Conservation (phyloP, 2,329 filamentous ascomycete genomes). For the Reticulascus tulasneorum region DNA sequence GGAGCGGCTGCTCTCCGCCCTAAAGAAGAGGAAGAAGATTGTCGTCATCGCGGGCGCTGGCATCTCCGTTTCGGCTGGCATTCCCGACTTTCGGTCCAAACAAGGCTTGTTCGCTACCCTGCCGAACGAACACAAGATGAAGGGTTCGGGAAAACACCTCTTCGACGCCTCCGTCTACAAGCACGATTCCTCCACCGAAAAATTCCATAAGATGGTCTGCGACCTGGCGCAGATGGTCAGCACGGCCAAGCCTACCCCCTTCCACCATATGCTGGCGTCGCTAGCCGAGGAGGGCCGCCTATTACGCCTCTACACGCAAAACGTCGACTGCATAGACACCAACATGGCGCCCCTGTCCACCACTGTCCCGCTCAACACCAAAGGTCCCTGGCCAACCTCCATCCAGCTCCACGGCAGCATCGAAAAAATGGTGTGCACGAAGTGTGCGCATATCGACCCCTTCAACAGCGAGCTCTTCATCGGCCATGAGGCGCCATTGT, state of each 20-base stretch:
- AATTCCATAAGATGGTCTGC: conserved; percentile 95
- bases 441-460: conserved; percentile 73
- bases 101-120: conserved; percentile 84
- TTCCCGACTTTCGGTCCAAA: conserved; percentile 93
- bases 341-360: conserved; percentile 76
- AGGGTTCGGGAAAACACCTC: conserved; percentile 88
- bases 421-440: conserved; percentile 94
- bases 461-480: conserved; percentile 79
- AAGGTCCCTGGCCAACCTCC: conserved; percentile 89
- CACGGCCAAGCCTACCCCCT: conserved; percentile 75
- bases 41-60: conserved; percentile 94
- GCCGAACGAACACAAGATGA: conserved; percentile 82
- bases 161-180: conserved; percentile 98
- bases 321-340: conserved; percentile 93
- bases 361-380: conserved; percentile 72
- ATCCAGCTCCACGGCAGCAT: conserved; percentile 92
- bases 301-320: conserved; percentile 90
- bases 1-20: conserved; percentile 65
- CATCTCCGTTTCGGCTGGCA: conserved; percentile 94
- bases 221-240: conserved; percentile 77
- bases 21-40: conserved; percentile 92
- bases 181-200: conserved; percentile 80
- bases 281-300: conserved; percentile 83
- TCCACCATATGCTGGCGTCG: conserved; percentile 90
- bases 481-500: conserved; percentile 78